Evolutionary conservation across 2,329 filamentous ascomycete species (phyloP).

Genomic region (Alternaria panax): DNA sequence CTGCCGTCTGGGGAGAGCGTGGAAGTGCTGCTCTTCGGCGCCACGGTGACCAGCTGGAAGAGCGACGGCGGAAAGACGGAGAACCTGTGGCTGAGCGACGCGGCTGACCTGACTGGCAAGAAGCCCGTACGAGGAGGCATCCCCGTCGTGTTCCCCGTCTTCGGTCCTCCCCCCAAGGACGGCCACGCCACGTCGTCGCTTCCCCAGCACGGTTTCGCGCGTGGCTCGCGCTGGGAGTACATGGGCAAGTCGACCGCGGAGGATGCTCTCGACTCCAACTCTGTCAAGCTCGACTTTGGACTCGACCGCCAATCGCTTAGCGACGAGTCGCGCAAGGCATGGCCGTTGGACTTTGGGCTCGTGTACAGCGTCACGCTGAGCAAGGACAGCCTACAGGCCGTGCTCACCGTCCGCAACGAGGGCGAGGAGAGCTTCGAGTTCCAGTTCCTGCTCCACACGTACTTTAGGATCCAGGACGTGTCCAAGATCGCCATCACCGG

Average conservation of each 20-base stretch:
- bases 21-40: conserved; percentile 86
- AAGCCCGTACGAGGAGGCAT: conserved; percentile 93
- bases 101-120: conserved; percentile 80
- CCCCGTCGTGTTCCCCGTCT: conserved; percentile 92
- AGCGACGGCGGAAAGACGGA: conserved; percentile 73
- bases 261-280: conserved; percentile 56
- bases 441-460: conserved; percentile 90
- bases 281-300: conserved; percentile 95
- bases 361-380: conserved; percentile 92
- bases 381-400: conserved; percentile 76
- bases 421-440: conserved; percentile 85
- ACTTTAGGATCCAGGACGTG: conserved; percentile 86
- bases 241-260: conserved; percentile 85
- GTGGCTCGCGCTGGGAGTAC: conserved; percentile 90
- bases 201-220: conserved; percentile 93
- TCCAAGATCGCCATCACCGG: conserved; percentile 74
- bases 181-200: conserved; percentile 80
- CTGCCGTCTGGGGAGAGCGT: conserved; percentile 88
- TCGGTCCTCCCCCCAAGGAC: conserved; percentile 76
- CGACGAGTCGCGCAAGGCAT: conserved; percentile 72
- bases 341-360: conserved; percentile 87
- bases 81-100: conserved; percentile 85
- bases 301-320: conserved; percentile 76
- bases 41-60: conserved; percentile 94
- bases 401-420: conserved; percentile 88